Conservation (phyloP, 2,329 filamentous ascomycete species). For the Laburnicola sp. region DNA sequence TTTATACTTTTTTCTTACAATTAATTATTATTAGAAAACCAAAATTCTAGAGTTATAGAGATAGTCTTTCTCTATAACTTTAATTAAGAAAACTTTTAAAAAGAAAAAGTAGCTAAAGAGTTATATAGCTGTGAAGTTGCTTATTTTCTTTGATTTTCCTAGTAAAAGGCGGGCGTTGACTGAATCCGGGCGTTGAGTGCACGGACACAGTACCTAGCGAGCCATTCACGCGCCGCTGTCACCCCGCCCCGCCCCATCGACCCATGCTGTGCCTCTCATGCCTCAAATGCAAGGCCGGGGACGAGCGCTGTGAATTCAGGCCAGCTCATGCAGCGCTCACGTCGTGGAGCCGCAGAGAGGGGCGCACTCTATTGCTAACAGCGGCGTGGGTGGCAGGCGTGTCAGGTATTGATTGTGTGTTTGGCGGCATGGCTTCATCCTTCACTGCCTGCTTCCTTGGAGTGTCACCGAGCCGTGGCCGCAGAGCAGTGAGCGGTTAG, state of each 20-base stretch:
- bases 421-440: background rate
- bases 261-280: slow-evolving; percentile 3
- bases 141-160: no score
- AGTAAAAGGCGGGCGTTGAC: no score
- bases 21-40: no score
- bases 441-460: background rate
- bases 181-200: no score
- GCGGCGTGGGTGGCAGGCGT: slow-evolving; percentile 2
- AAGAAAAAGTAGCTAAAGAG: no score
- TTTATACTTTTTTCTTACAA: no score
- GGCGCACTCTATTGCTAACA: slow-evolving; percentile 5
- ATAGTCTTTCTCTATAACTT: no score
- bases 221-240: slow-evolving; percentile 1
- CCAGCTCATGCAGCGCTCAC: slow-evolving; percentile 6
- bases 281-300: slow-evolving; percentile 3
- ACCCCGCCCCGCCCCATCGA: slow-evolving; percentile 5
- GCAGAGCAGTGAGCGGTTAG: background rate
- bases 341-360: slow-evolving; percentile 3
- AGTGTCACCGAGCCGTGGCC: background rate
- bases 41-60: no score
- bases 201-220: no score
- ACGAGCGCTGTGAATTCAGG: background rate
- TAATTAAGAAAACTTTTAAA: no score
- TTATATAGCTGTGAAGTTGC: no score
- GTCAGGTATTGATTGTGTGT: slow-evolving; percentile 6